A percentile compares a stretch with the other conserved stretches of the same genome.
Evolutionary conservation across 106 monocot genomes (phyloP).

Genomic region (Dactylorhiza incarnata): DNA sequence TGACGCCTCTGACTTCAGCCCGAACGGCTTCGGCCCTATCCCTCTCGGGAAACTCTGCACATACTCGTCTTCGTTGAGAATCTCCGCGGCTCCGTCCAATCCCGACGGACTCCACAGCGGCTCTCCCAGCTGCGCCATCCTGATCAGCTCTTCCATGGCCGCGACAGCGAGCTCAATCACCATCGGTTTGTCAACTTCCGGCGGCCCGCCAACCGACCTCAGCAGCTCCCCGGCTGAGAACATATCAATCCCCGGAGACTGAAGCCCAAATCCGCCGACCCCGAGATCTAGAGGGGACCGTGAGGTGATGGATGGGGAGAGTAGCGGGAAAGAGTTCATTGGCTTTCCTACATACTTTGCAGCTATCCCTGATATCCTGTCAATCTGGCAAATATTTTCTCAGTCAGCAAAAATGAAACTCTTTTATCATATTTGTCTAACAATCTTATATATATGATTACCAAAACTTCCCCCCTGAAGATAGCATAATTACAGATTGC

Average conservation of each 20-base stretch:
- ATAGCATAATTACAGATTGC: too few relatives aligned
- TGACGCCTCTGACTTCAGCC: slow-evolving; percentile 71
- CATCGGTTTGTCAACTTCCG: slow-evolving; percentile 65
- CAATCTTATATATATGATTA: too few relatives aligned
- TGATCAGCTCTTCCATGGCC: slow-evolving; percentile 89
- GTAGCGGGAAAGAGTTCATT: slow-evolving; percentile 40
- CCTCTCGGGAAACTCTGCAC: slow-evolving; percentile 59
- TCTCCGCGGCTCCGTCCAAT: slow-evolving; percentile 26
- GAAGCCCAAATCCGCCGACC: not conserved
- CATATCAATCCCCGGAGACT: slow-evolving; percentile 15
- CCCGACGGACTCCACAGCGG: slow-evolving; percentile 52
- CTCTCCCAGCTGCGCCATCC: slow-evolving; percentile 81
- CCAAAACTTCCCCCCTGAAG: too few relatives aligned
- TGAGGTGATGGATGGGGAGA: slow-evolving; percentile 25
- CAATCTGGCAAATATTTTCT: slow-evolving; percentile 34
- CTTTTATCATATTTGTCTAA: too few relatives aligned
- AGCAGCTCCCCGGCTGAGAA: slow-evolving; percentile 43
- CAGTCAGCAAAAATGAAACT: not conserved
- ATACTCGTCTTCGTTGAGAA: slow-evolving; percentile 81
- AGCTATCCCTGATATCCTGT: slow-evolving; percentile 79
- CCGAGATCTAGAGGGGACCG: slow-evolving; percentile 36
- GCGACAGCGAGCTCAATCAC: slow-evolving; percentile 81
- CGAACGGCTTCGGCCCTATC: slow-evolving; percentile 53
- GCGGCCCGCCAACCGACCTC: slow-evolving; percentile 30
- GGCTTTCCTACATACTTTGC: slow-evolving; percentile 88